Evolutionary conservation across 179 eudicot genomes (phyloP).

Genomic region (Actinidia polygama): DNA sequence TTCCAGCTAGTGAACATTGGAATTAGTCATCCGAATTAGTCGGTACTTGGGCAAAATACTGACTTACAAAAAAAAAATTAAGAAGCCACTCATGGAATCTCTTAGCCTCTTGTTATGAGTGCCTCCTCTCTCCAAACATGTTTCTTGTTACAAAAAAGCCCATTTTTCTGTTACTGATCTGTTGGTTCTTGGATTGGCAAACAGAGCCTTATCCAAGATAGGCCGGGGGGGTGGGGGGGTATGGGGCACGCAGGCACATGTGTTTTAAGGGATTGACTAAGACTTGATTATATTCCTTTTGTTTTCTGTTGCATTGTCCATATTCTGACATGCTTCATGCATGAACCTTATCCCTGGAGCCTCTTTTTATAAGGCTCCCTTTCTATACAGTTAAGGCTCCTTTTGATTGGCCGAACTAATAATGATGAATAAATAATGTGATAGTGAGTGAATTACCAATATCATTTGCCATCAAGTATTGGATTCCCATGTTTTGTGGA

Average conservation of each 20-base stretch:
- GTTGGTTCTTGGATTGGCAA: slow-evolving; percentile 18
- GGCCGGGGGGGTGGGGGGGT: slow-evolving; percentile 26
- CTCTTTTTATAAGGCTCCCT: slow-evolving; percentile 4
- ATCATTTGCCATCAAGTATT: no score
- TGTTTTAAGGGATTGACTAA: slow-evolving; percentile 15
- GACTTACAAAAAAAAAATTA: no score
- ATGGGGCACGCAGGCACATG: slow-evolving; percentile 42
- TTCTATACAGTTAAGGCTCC: background rate
- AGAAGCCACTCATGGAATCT: background rate
- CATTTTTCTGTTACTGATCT: slow-evolving; percentile 19
- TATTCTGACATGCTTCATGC: slow-evolving; percentile 21
- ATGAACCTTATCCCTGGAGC: slow-evolving; percentile 20
- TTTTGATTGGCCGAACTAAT: no score
- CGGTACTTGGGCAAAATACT: no score
- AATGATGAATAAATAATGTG: no score
- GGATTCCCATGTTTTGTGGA: no score
- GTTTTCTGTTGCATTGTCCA: slow-evolving; percentile 22
- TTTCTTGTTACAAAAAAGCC: slow-evolving; percentile 26
- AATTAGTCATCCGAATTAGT: no score
- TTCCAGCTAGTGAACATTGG: no score
- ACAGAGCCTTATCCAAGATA: slow-evolving; percentile 39
- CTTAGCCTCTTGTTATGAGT: slow-evolving; percentile 10
- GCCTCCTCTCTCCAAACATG: slow-evolving; percentile 39
- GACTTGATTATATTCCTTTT: background rate
- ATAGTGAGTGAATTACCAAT: no score